Evolutionary conservation across 345 rosid species (phyloP), one percentile per base, ranked within the genome.

Genomic region (Abelmoschus esculentus): DNA sequence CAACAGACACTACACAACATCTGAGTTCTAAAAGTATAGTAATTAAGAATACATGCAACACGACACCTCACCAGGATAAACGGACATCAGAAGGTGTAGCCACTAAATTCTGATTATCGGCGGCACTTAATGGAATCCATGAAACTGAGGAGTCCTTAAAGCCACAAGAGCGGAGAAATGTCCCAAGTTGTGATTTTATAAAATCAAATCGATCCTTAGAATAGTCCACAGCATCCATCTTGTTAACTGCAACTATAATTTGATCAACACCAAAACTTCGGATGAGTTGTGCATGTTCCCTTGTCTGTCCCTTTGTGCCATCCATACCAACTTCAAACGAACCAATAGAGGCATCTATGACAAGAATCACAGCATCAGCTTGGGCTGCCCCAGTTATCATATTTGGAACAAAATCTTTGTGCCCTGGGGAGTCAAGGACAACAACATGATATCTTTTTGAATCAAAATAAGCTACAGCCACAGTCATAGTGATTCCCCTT

Each of bases 351-450:
- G 99, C 97, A 85, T 95, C 99, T 64, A 89, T 84, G 44, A 92
- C 97, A 22, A 95, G 92, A 78, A 95, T 80, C 2, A 92, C 96
- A 58, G 96, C 97, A 83, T 95, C 98, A 64, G 96, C 93, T 78
- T 90, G 99, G 26, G 97, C 82, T 70, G 97, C 97, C 59, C 99
- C 99, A 52, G 99, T 90, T 76, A 95, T 95, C 98, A 95, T 86
- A 83, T 95, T 95, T 72, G 99, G 98, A 74, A 92, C 96, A 83
- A 91, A 92, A 79, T 95, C 98, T 83, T 85, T 92, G 76, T 95
- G 99, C 62, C 99, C 97, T 14, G 99, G 99, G 56, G 98, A 89
- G 77, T 95, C 99, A 26, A 95, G 92, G 81, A 95, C 77, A 66
- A 95, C 99, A 61, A 95, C 93, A 73, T 87, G 96, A 76, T 87